Percentiles rank a stretch among this genome's conserved stretches.
These are phyloP conservation scores for Polyplosphaeria fusca DNA, from an alignment of 495 filamentous ascomycete genomes.

Conservation along the genomic window DNA sequence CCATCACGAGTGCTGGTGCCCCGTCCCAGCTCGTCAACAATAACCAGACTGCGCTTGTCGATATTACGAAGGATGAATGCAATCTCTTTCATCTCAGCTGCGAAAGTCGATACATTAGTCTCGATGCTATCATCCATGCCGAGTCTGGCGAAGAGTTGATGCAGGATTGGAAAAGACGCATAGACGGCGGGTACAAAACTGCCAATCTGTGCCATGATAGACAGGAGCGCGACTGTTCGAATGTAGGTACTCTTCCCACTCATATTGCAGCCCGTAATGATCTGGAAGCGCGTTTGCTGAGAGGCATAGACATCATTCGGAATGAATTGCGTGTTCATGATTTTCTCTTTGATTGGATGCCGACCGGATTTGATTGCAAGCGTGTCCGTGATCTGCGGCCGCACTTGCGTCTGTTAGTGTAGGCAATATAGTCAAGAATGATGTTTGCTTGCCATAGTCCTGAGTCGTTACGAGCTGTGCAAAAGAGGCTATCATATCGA, in stretches of 20 bases:
- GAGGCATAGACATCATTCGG: conserved; percentile 88
- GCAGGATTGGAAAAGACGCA: conserved; percentile 74
- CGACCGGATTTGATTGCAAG: conserved; percentile 77
- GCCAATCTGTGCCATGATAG: conserved; percentile 90
- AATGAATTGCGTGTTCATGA: conserved; percentile 63
- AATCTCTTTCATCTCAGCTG: conserved; percentile 92
- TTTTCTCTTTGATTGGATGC: conserved; percentile 80
- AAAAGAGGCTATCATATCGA: conserved; percentile 87
- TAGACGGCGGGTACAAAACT: conserved; percentile 85
- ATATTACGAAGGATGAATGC: conserved; percentile 84
- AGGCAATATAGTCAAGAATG: neutral
- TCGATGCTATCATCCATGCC: conserved; percentile 86
- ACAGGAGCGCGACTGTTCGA: conserved; percentile 75
- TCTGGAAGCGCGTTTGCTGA: conserved; percentile 74
- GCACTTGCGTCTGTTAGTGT: conserved; percentile 43
- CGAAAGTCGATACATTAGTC: conserved; percentile 89
- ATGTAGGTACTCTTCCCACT: conserved; percentile 95
- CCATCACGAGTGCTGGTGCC: conserved; percentile 90
- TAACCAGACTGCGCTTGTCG: conserved; percentile 68
- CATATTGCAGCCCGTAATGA: conserved; percentile 98
- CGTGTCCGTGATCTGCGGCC: conserved; percentile 70
- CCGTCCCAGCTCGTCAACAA: conserved; percentile 90
- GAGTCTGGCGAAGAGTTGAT: conserved; percentile 82
- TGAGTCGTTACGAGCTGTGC: conserved; percentile 70
- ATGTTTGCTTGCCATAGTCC: conserved; percentile 55